phyloP scores from a whole-genome alignment of 169 alveolate species.

The Plasmodium billcollinsi region DNA sequence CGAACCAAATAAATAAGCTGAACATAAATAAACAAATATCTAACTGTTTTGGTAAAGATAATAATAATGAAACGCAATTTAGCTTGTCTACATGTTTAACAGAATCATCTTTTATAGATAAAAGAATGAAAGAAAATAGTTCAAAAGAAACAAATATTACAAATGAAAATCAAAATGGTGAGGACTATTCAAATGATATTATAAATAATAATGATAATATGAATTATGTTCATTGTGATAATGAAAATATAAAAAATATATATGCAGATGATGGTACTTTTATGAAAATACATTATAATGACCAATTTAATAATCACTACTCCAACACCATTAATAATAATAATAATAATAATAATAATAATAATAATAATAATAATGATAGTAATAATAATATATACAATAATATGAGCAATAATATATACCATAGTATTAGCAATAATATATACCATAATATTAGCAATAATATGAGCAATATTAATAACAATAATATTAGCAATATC shows the following conservation, averaged over 20 bases:
- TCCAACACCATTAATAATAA: too few species aligned
- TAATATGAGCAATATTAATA: too few species aligned
- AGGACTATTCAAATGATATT: neutral
- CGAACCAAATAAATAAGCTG: slow-evolving; percentile 25
- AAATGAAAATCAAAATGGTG: neutral
- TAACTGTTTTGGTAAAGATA: slow-evolving; percentile 60
- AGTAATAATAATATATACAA: too few species aligned
- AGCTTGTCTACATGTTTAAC: slow-evolving; percentile 46
- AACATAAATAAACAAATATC: slow-evolving; percentile 43
- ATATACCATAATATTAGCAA: too few species aligned
- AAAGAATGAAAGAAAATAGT: slow-evolving; percentile 23
- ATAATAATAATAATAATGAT: too few species aligned
- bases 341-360: too few species aligned
- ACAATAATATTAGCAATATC: too few species aligned
- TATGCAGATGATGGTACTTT: neutral
- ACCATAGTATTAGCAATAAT: too few species aligned
- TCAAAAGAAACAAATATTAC: slow-evolving; percentile 12
- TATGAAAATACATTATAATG: neutral
- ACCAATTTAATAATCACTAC: neutral
- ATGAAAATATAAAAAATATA: slow-evolving; percentile 8
- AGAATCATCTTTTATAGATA: slow-evolving; percentile 34
- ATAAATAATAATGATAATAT: slow-evolving; percentile 6
- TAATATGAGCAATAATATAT: too few species aligned
- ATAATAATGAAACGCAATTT: slow-evolving; percentile 45
- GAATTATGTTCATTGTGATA: slow-evolving; percentile 2